Evolutionary conservation across 2,329 filamentous ascomycete genomes (phyloP), one percentile per base, ranked within the genome.

Genomic region (Diplodia seriata): DNA sequence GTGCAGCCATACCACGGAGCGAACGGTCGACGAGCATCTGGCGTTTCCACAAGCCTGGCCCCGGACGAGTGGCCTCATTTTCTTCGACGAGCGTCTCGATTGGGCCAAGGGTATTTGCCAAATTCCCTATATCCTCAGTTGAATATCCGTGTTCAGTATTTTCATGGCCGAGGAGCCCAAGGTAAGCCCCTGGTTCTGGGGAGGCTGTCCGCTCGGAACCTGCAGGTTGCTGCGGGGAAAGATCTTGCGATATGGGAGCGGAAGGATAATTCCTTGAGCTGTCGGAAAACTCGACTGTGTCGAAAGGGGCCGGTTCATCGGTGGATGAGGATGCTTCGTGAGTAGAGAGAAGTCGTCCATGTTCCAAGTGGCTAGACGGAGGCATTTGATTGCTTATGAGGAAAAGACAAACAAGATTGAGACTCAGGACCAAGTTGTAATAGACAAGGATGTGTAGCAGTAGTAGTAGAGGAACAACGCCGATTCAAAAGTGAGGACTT

Each of bases 11-110:
- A 1, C 56, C 56, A 14, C 73, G 69, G 12, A 76, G 68, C 1
- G 74, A 74, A 5, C 74, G 73, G 57, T 77, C 75, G 11, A 74
- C 71, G 3, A 76, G 68, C 15, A 76, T 53, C 50, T 76, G 74
- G 43, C 75, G 73, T 54, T 74, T 71, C 74, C 75, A 76, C 55
- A 74, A 62, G 14, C 73, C 74, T 15, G 49, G 12, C 18, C 11
- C 14, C 14, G 57, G 57, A 18, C 43, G 23, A 6, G 57, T 62
- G 29, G 43, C 57, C 15, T 62, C 57, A 33, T 43, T 23, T 2
- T 26, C 36, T 3, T 57, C 9, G 4, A 2, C 36, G 7, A 57
- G 23, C 18, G n/a, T 12, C 31, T 14, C 18, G 7, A 8, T 8
- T 26, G 53, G 20, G 8, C n/a, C 36, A n/a, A 57, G 18, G 6